Base-by-base conservation (phyloP, 2,329 filamentous ascomycete genomes). In the Teratosphaeria viscida region DNA sequence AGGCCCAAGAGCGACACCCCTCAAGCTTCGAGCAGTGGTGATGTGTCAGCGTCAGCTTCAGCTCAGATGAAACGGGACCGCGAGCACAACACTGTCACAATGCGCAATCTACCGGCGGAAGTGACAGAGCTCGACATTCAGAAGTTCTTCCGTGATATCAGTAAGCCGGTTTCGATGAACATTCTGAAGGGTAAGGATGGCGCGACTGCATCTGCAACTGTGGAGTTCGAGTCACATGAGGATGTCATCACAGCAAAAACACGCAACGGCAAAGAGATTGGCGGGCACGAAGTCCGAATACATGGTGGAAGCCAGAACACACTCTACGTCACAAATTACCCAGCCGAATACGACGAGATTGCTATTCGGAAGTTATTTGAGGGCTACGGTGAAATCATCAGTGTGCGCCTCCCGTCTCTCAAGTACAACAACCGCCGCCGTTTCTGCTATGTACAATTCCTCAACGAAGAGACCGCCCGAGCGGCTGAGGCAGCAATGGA, bases 401-500 rank as follows among this genome's bases (percentile, higher is more conserved):
- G 87, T 68, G 82, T 97, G 57, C 87, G 94, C 26, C 94, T 94
- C 76, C 94, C 94, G 1, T 96, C 90, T 59, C 82, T 99, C 57
- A 95, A 95, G 72, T 91, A 82, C 73, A 92, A 96, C 68, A 86
- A 87, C 1, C 86, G 89, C 66, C 89, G 94, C 35, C 87, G 94
- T 27, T 99, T 99, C 76, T 96, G 92, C 77, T 99, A 99, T 73
- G 81, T 96, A 6, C 90, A 95, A n/a, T 96, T 96, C 71, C 81
- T 85, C 55, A 84, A 85, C 35, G 74, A 81, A 2, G 79, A 81
- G n/a, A 82, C 83, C 57, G 89, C 91, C 0, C 80, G 84, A 47
- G 84, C 82, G 2, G 72, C 72, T 55, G 92, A 92, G 1, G 87
- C 86, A 0, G 76, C 83, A 60, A 81, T 96, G 55, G 82, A 96